Percentiles rank a stretch among this genome's conserved stretches.
phyloP scores from a whole-genome alignment of 345 rosid genomes.

The Hibiscus tridactylites region DNA sequence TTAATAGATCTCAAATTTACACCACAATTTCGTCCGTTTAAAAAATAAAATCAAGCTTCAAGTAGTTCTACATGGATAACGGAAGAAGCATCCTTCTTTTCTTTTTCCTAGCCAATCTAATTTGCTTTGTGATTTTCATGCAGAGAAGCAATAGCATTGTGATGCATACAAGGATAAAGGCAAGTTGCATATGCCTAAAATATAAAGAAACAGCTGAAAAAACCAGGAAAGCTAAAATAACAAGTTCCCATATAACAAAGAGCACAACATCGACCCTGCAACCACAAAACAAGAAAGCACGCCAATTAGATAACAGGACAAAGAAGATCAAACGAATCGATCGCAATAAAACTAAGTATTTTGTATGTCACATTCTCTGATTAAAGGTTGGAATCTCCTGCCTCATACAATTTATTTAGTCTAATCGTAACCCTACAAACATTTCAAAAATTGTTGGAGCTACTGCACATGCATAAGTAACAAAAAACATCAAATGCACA shows the following conservation, averaged over 20 bases:
- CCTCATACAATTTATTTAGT: not conserved
- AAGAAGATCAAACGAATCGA: not conserved
- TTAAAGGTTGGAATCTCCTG: not conserved
- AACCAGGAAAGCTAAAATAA: conserved; percentile 76
- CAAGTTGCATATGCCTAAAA: conserved; percentile 61
- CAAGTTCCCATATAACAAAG: conserved; percentile 90
- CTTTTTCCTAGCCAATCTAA: not conserved
- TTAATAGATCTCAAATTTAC: conserved; percentile 17
- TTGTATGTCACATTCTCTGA: not conserved
- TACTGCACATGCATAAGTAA: not conserved
- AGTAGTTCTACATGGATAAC: conserved; percentile 59
- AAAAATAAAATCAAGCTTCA: not conserved
- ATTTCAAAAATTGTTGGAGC: not conserved
- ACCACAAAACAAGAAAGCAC: not conserved
- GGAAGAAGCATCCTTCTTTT: conserved; percentile 33
- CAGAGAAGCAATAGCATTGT: conserved; percentile 65
- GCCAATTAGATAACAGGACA: not conserved
- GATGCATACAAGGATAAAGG: conserved; percentile 63
- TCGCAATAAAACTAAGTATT: not conserved
- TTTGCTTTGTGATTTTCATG: conserved; percentile 39
- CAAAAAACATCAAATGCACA: not conserved
- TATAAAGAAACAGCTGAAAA: conserved; percentile 91
- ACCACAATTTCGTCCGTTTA: conserved; percentile 6
- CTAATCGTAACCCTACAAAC: not conserved
- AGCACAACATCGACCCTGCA: conserved; percentile 91